Base-by-base conservation (phyloP, 257 asterid species). In the Phtheirospermum japonicum region DNA sequence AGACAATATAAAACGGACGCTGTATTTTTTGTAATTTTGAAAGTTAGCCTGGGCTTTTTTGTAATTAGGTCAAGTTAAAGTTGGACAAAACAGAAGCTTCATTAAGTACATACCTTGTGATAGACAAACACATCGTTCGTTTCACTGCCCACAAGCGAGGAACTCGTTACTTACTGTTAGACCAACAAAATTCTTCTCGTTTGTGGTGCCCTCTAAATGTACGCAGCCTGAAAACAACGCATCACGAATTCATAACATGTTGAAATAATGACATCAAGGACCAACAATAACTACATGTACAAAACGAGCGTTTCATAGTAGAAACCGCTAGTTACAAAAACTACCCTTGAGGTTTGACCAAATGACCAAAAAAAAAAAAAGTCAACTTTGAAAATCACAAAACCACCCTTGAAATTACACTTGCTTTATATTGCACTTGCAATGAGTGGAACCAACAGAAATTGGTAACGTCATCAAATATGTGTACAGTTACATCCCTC, bases 91-190 rank as follows among this genome's bases (percentile, higher is more conserved):
- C 12, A 18, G 20, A 37, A 36, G 45, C 26, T 33, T n/a, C 23
- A 16, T 13, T 55, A 32, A 32, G 43, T 23, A 23, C 28, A 23
- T 55, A 88, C 97, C 90, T 89, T 89, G 79, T 89, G 95, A 73
- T 86, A 89, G 57, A 66, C 97, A 42, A 66, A 82, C 16, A 84
- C 95, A 68, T 89, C 95, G 56, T 89, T 85, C 48, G 94, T 89
- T 76, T 89, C 97, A 4, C 97, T 89, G 57, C 97, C 97, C 97
- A 65, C 97, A 89, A 33, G 89, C 87, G 58, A 89, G 68, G 65
- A 86, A 86, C 69, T 83, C 89, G 2, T 77, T 68, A 65, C 79
- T 86, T 46, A 79, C 94, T 0, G 89, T 64, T 20, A 89, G 87
- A 18, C 97, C 95, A 6, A 89, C 97, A 20, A 89, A 86, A 62